A percentile compares a stretch with the other conserved stretches of the same genome.
phyloP scores from a whole-genome alignment of 169 alveolate species.

The Perkinsus marinus region DNA sequence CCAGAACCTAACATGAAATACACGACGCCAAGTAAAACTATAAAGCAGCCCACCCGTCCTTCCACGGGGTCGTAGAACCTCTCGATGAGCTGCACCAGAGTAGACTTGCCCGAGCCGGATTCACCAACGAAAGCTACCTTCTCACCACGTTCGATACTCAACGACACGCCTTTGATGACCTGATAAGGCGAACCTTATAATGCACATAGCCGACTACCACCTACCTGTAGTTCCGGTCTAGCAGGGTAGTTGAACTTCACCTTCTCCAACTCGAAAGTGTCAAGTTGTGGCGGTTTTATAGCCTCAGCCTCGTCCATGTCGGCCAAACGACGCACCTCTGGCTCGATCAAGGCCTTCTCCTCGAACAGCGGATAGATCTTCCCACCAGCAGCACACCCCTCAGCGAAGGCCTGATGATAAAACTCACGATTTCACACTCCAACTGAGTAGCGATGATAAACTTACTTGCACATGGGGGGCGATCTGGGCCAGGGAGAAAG shows the following conservation, averaged over 20 bases:
- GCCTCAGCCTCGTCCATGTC: background rate
- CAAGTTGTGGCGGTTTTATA: background rate
- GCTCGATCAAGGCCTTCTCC: background rate
- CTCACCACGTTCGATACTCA: constrained; percentile 61
- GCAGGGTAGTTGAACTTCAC: background rate
- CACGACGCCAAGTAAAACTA: constrained; percentile 35
- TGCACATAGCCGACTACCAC: background rate
- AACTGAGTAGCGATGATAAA: background rate
- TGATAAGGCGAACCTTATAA: constrained; percentile 8
- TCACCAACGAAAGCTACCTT: constrained; percentile 76
- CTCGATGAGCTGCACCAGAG: constrained; percentile 75
- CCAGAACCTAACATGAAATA: constrained; percentile 49
- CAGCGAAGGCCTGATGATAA: background rate
- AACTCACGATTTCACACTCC: background rate
- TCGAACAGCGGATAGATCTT: background rate
- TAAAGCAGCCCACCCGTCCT: background rate
- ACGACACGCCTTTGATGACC: background rate
- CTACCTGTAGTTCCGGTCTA: background rate
- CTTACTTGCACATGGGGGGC: constrained; percentile 17
- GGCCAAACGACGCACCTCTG: background rate
- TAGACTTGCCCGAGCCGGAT: constrained; percentile 93
- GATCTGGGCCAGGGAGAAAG: constrained; percentile 31
- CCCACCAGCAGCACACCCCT: background rate
- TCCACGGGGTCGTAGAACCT: constrained; percentile 66
- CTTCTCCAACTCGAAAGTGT: background rate